These are phyloP conservation scores for Parafenestella ontariensis DNA, from an alignment of 2,329 filamentous ascomycete species.

Conservation along the genomic window DNA sequence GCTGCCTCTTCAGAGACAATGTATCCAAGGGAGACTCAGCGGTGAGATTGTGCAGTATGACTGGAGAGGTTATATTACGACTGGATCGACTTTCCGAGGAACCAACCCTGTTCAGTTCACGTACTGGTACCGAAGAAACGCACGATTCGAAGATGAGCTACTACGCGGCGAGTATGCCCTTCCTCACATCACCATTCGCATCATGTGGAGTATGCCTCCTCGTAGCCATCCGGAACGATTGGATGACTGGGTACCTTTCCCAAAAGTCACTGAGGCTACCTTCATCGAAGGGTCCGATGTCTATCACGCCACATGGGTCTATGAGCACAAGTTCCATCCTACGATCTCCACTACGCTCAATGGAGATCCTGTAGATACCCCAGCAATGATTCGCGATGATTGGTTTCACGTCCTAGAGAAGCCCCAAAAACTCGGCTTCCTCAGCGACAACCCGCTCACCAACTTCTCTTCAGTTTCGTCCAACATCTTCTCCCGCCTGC, in stretches of 20 bases:
- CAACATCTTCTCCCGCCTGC: conserved; percentile 34
- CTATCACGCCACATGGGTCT: conserved; percentile 55
- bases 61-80: conserved; percentile 58
- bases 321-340: conserved; percentile 48
- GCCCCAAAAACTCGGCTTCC: conserved; percentile 40
- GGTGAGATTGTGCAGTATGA: conserved; percentile 60
- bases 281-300: conserved; percentile 60
- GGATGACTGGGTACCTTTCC: conserved; percentile 61
- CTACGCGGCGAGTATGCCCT: conserved; percentile 61
- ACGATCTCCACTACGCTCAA: conserved; percentile 52
- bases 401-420: conserved; percentile 47
- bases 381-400: conserved; percentile 58
- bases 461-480: conserved; percentile 50
- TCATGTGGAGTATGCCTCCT: conserved; percentile 61
- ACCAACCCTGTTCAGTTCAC: conserved; percentile 60
- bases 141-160: conserved; percentile 61
- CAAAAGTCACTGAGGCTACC: conserved; percentile 60
- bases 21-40: conserved; percentile 53
- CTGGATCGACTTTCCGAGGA: conserved; percentile 60
- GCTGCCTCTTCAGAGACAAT: conserved; percentile 49
- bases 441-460: conserved; percentile 60
- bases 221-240: conserved; percentile 57
- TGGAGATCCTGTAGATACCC: conserved; percentile 57
- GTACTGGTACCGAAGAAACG: conserved; percentile 60
- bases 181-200: conserved; percentile 59